Conservation (phyloP, 2,329 filamentous ascomycete genomes). For the Aureobasidium leucospermi region DNA sequence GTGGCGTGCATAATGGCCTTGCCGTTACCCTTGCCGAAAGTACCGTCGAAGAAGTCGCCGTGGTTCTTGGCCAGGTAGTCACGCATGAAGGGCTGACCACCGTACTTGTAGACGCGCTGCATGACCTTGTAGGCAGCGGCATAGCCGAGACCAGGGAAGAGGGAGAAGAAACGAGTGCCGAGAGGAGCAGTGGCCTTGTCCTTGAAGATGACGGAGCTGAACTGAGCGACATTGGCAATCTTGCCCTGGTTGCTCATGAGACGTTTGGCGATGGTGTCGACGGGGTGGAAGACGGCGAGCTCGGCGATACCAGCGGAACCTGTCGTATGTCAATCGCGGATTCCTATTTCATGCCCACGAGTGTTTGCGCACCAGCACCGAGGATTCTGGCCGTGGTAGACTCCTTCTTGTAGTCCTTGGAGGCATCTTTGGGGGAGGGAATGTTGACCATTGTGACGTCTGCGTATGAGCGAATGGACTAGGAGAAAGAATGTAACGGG, state of each 20-base stretch:
- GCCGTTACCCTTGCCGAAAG: constrained; percentile 93
- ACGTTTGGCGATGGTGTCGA: constrained; percentile 97
- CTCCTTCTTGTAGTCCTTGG: constrained; percentile 70
- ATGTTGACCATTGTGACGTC: constrained; percentile 18
- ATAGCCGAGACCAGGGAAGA: constrained; percentile 95
- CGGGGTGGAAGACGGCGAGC: constrained; percentile 85
- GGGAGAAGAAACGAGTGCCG: constrained; percentile 77
- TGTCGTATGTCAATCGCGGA: constrained; percentile 32
- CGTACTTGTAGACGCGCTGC: constrained; percentile 97
- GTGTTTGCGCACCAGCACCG: constrained; percentile 65
- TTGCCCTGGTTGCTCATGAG: constrained; percentile 96
- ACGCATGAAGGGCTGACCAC: constrained; percentile 88
- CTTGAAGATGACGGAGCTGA: constrained; percentile 92
- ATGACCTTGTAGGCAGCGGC: constrained; percentile 97
- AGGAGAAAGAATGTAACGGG: background rate
- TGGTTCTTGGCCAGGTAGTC: constrained; percentile 81
- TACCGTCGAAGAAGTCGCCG: constrained; percentile 72
- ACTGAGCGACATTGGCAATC: constrained; percentile 52
- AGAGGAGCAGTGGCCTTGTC: constrained; percentile 68
- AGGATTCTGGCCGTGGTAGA: constrained; percentile 81
- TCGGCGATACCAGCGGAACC: constrained; percentile 90
- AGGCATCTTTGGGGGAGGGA: constrained; percentile 22
- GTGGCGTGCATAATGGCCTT: constrained; percentile 98
- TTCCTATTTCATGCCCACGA: background rate
- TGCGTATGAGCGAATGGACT: background rate